Evolutionary conservation across 2,329 filamentous ascomycete genomes (phyloP).

Genomic region (Trichoderma afroharzianum): DNA sequence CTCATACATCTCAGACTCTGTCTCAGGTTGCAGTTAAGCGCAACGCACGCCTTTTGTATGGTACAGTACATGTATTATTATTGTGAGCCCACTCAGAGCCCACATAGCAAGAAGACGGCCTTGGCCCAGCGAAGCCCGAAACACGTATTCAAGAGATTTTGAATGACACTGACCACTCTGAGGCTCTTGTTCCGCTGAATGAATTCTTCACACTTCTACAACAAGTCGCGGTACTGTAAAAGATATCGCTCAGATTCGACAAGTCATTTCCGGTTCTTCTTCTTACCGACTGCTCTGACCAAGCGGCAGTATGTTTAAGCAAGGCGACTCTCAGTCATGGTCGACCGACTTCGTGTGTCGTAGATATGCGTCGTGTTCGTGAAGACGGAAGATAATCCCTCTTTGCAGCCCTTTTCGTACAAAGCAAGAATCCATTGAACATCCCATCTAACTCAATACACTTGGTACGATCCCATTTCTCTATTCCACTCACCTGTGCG

Average conservation of each 20-base stretch:
- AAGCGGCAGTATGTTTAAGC: not conserved
- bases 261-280: not conserved
- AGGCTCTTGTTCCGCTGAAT: slow-evolving; percentile 1
- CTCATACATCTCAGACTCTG: not conserved
- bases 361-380: not conserved
- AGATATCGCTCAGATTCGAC: not conserved
- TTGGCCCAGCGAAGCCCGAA: not conserved
- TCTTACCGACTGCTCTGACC: not conserved
- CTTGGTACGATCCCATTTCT: not conserved
- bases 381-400: not conserved
- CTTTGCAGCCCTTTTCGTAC: not conserved
- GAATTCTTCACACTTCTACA: slow-evolving; percentile 8
- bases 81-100: not conserved
- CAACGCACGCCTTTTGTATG: not conserved
- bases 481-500: not conserved
- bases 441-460: not conserved
- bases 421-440: not conserved
- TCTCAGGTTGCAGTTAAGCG: not conserved
- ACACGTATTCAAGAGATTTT: not conserved
- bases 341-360: not conserved
- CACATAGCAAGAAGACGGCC: not conserved
- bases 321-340: not conserved
- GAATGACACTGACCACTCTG: slow-evolving; percentile 7
- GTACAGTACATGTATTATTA: not conserved
- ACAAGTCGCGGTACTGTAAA: not conserved